Base-by-base conservation (phyloP, 345 rosid genomes). In the Arabidopsis arenosa region DNA sequence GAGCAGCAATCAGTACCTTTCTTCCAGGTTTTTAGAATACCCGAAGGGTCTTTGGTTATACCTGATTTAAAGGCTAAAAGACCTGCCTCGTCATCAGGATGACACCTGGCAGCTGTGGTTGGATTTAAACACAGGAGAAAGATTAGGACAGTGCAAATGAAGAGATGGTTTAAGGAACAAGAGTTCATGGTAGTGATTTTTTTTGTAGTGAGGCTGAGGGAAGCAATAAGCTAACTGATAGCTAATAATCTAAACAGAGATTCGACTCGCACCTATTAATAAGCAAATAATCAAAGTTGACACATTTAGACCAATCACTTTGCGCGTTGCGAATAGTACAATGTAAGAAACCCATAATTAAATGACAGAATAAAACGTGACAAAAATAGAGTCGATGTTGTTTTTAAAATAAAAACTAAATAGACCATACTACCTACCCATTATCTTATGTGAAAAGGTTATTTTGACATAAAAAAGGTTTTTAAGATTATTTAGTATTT, bases 41-140 rank as follows among this genome's bases (percentile, higher is more conserved):
- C 93, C 0, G 90, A 80, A 4, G 94, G 93, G n/a, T 91, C 95
- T 23, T 80, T 80, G 59, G 91, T 85, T 57, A 89, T 83, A 61
- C 87, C 85, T 15, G 91, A 89, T 89, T 28, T 28, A 82, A 91
- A 91, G 36, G 78, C 90, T 68, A 88, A 36, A 35, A 89, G 89
- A 71, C 94, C 94, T 5, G 83, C 13, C 65, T 85, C 83, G 52
- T 91, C 97, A 9, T 89, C 89, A 0, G 56, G 64, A 80, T 89
- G 84, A 72, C 97, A 91, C 33, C 53, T 62, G 62, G 85, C 67
- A 3, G 86, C 87, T 60, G 72, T 63, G 51, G 76, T 10, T 79
- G 43, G 47, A 11, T 43, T 36, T 72, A 74, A 8, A 17, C 14
- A 37, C n/a, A 21, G 72, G 56, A 67, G 37, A 48, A 69, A 5